A percentile compares a stretch with the other conserved stretches of the same genome.
Evolutionary conservation across 371 early-diverging fungal species (phyloP).

Genomic region (Sporodiniella umbellata): DNA sequence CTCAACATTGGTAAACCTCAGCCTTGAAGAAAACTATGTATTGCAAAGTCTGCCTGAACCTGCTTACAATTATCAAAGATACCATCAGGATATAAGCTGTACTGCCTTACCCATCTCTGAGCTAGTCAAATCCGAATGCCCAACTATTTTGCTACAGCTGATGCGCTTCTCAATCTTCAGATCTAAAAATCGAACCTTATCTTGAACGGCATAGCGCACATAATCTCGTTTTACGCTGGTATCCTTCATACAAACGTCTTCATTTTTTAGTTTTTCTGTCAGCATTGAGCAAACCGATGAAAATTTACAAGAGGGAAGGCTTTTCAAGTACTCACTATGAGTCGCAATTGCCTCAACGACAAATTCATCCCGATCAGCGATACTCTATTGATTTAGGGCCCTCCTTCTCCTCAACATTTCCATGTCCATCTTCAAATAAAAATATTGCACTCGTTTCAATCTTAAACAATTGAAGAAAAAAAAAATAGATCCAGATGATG

Average conservation of each 20-base stretch:
- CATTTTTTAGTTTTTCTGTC: conserved; percentile 4
- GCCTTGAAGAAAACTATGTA: too few relatives aligned
- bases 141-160: conserved; percentile 12
- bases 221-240: conserved; percentile 1
- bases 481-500: neutral
- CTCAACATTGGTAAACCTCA: too few relatives aligned
- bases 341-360: too few relatives aligned
- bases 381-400: conserved; percentile 14
- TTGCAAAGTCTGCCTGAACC: too few relatives aligned
- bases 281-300: conserved; percentile 1
- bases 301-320: neutral
- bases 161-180: conserved; percentile 9
- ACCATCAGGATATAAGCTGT: conserved; percentile 5
- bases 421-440: conserved; percentile 7
- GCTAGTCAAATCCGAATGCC: conserved; percentile 25
- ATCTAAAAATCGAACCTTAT: neutral
- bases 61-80: conserved; percentile 7
- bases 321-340: too few relatives aligned
- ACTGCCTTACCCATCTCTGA: conserved; percentile 12
- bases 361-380: conserved; percentile 12
- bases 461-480: conserved; percentile 8
- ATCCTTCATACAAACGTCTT: conserved; percentile 5
- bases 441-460: conserved; percentile 8
- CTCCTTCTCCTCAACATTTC: conserved; percentile 11
- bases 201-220: conserved; percentile 2